Conservation (phyloP, 345 rosid genomes). For the Jatropha curcas region DNA sequence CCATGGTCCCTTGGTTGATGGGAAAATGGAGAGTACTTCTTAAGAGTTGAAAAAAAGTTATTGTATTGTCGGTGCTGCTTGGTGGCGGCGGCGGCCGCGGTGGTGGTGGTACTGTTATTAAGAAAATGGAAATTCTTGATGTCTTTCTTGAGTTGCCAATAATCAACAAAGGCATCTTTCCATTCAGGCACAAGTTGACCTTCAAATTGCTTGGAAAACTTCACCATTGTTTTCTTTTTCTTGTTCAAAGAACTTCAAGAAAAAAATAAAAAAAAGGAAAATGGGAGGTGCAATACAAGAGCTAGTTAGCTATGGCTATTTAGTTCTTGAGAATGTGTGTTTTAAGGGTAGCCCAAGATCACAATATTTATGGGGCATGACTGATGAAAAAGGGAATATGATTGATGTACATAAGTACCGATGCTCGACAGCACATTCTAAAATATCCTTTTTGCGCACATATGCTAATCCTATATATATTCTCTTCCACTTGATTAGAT, state of each 20-base stretch:
- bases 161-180: slow-evolving; percentile 98
- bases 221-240: slow-evolving; percentile 55
- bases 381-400: slow-evolving; percentile 6
- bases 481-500: slow-evolving; percentile 66
- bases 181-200: slow-evolving; percentile 97
- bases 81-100: not conserved
- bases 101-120: not conserved
- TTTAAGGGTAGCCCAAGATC: slow-evolving; percentile 32
- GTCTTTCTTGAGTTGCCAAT: slow-evolving; percentile 84
- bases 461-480: slow-evolving; percentile 30
- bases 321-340: slow-evolving; percentile 39
- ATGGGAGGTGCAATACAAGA: no score
- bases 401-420: not conserved
- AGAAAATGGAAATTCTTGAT: slow-evolving; percentile 59
- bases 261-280: no score
- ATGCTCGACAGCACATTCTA: slow-evolving; percentile 28
- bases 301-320: no score
- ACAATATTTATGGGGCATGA: slow-evolving; percentile 51
- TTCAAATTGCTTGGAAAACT: slow-evolving; percentile 84
- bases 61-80: slow-evolving; percentile 3
- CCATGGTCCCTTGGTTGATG: slow-evolving; percentile 51
- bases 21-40: slow-evolving; percentile 44
- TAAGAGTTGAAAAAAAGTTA: slow-evolving; percentile 47
- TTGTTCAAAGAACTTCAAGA: not conserved
- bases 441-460: slow-evolving; percentile 4